Base-by-base conservation (phyloP, 1,284 basidiomycete genomes). In the Neolentinus lepideus region DNA sequence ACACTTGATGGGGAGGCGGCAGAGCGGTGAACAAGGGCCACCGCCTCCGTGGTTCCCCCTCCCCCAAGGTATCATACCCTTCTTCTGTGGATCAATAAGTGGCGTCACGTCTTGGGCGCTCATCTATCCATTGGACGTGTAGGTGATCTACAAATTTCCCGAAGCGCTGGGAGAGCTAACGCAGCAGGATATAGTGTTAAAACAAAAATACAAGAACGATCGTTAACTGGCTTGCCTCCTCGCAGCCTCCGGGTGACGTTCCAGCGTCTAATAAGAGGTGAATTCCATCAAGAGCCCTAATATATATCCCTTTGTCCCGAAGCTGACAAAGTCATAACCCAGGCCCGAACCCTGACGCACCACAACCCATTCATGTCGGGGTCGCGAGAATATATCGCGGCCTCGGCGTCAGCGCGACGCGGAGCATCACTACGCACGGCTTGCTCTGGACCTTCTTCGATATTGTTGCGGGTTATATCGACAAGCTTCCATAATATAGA, bases 191-290 rank as follows among this genome's bases (percentile, higher is more conserved):
- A 62, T 62, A 90, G 93, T 54, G 90, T 96, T 56, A 97, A 97
- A 74, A 96, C 94, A 0, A 94, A 94, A 67, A 80, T 95, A 33
- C 93, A 97, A 67, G 88, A 94, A 65, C 85, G 94, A 54, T 85
- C 91, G 12, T 75, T 97, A 33, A 88, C 92, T 2, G 88, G 88
- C 47, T 81, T 87, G 60, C 77, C 75, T 48, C 80, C 84, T 60
- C 81, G 85, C 57, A 79, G 84, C 43, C 76, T 86, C 16, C 77
- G 75, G 66, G 85, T 89, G 69, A 93, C 94, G 4, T 77, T 94
- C 54, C 74, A 74, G 60, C 83, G 90, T 27, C 78, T 96, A 48
- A 77, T 94, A 56, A 78, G 88, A 71, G 88, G 88, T 88, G 65
- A 51, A 69, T 58, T 45, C 11, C 33, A 24, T 4, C 29, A 31